Evolutionary conservation across 352 stramenopile species (phyloP).

Genomic region (Phytophthora aleatoria): DNA sequence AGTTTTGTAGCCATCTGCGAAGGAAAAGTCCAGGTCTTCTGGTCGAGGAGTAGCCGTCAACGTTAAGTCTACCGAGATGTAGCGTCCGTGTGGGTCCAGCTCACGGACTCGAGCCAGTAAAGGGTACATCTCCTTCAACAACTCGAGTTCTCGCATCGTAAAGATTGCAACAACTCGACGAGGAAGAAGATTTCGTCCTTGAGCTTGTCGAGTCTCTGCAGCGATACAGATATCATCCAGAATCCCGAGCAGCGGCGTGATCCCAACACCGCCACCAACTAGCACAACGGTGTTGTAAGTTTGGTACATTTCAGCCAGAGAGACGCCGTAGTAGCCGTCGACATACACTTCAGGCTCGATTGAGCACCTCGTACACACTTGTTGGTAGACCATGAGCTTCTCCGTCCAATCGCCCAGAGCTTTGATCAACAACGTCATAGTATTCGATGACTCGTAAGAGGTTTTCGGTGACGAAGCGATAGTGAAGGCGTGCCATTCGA

Average conservation of each 20-base stretch:
- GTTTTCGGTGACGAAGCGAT: constrained; percentile 46
- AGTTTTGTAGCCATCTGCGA: constrained; percentile 18
- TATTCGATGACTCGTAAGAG: constrained; percentile 12
- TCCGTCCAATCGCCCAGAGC: constrained; percentile 50
- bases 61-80: constrained; percentile 26
- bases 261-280: constrained; percentile 51
- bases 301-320: constrained; percentile 39
- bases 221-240: constrained; percentile 43
- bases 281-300: constrained; percentile 47
- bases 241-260: constrained; percentile 50
- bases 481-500: constrained; percentile 58
- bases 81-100: constrained; percentile 30
- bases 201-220: constrained; percentile 17
- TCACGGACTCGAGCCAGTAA: constrained; percentile 30
- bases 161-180: constrained; percentile 43
- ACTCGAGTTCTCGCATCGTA: constrained; percentile 42
- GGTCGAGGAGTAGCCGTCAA: constrained; percentile 32
- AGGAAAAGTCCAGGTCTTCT: constrained; percentile 10
- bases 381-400: constrained; percentile 41
- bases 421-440: constrained; percentile 53
- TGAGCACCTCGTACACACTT: constrained; percentile 32
- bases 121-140: constrained; percentile 47
- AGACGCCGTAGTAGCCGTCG: constrained; percentile 58
- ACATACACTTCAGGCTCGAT: constrained; percentile 44
- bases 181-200: constrained; percentile 10